Base-by-base conservation (phyloP, 2,329 filamentous ascomycete species). In the Neofusicoccum cordaticola region DNA sequence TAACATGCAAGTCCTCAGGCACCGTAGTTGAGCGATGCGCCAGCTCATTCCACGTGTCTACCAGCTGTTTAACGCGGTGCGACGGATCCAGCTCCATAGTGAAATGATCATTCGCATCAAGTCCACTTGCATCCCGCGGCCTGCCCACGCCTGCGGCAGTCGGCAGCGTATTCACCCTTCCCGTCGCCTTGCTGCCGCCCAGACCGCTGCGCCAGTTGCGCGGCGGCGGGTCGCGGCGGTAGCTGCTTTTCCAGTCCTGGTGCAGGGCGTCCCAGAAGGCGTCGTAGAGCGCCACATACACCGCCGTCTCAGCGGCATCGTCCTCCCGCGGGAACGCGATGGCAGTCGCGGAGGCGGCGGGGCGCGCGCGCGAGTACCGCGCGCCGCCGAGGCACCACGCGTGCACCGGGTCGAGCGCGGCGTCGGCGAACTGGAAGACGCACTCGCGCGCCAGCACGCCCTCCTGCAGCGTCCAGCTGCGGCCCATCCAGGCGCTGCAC, bases 401-500 rank as follows among this genome's bases (percentile, higher is more conserved):
- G 19, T 58, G 39, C 12, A 58, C 12, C 39, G 51, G 56, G 56
- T 68, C 48, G 52, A 68, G 27, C 1, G 67, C 65, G 2, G 51
- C 50, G 52, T 69, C 68, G 22, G 67, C 64, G 47, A 67, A 67
- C 51, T 69, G 68, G 57, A 67, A 68, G 41, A 63, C 48, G 37
- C 51, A 58, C 19, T 53, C 61, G 2, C 39, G 52, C 0, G 37
- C 66, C 27, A 69, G 50, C 11, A 56, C 58, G 12, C 63, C 68
- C 51, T 69, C 68, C 42, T 69, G 68, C 6, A 66, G 37, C 15
- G 68, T 69, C 68, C 68, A 69, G 39, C 52, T 53, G 5, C 68
- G 67, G 4, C 53, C 48, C 58, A 66, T 66, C 68, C 68, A 69
- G 13, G 47, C 66, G 41, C 66, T 65, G 44, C n/a, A 51, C 7